Base-by-base conservation (phyloP, 495 filamentous ascomycete species). In the Terfezia boudieri region DNA sequence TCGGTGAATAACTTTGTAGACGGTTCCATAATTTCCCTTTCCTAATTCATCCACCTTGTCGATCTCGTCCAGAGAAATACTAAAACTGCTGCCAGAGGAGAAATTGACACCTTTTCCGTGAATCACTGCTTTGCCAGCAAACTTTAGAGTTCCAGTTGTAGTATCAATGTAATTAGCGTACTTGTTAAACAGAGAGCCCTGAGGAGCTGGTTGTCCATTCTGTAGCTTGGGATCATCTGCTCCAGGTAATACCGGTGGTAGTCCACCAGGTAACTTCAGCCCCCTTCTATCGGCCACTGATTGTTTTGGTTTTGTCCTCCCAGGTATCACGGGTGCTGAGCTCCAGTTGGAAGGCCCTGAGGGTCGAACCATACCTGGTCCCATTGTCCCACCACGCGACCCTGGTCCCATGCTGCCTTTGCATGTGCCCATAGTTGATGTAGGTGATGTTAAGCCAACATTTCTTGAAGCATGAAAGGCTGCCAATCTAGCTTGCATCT, bases 11-110 rank as follows among this genome's bases (percentile, higher is more conserved):
- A 95, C 90, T 65, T 88, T 94, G 74, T 92, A 95, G 9, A 99
- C 90, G 0, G 89, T 96, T 20, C 90, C 90, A 61, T 99, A 99
- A 62, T 99, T 99, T 17, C 90, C 90, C 68, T 96, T 99, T 41
- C 90, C 90, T 12, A 99, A 69, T 69, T 99, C 90, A 55, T 95
- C 92, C 55, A 99, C 64, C 7, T 82, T 89, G 61, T 96, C 89
- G 2, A 99, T 82, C 62, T 99, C 90, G 58, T 96, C 89, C 48
- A 99, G 71, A 8, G 90, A 96, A 56, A 99, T 95, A 63, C 73
- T 84, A 70, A 99, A 96, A 57, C 79, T 86, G 23, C 79, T 82
- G 2, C 90, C 90, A 32, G 80, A 82, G 4, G 84, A 82, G 62
- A 99, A 99, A 59, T 96, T 78, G 52, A 99, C 84, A 22, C 90